These are phyloP conservation scores for Begonia peltatifolia DNA, from an alignment of 306 rosid genomes.

Conservation along the genomic window DNA sequence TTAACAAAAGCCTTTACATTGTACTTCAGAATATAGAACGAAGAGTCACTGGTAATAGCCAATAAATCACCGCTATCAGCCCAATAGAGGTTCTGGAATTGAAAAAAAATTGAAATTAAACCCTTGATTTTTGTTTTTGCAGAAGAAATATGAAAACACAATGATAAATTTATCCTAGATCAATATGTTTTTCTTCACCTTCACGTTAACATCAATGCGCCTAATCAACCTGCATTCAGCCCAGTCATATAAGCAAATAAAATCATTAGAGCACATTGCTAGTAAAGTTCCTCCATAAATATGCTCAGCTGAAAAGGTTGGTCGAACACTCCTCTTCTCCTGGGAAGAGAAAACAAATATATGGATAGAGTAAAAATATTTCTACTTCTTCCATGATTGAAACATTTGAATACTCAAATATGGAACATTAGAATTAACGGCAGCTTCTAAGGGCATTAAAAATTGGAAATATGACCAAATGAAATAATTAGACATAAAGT, in stretches of 20 bases:
- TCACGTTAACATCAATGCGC: conserved; percentile 89
- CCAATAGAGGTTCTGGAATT: conserved; percentile 83
- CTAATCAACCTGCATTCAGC: conserved; percentile 92
- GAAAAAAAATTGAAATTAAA: conserved; percentile 10
- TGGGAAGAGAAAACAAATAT: conserved; percentile 18
- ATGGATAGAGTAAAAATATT: too few species aligned
- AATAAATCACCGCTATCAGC: conserved; percentile 98
- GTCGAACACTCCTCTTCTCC: conserved; percentile 92
- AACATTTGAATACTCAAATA: neutral
- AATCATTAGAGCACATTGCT: conserved; percentile 99
- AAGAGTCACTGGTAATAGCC: conserved; percentile 76
- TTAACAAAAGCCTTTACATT: conserved; percentile 43
- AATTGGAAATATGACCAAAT: conserved; percentile 8
- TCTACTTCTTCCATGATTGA: too few species aligned
- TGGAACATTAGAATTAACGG: neutral
- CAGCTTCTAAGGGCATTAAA: neutral
- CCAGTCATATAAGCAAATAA: conserved; percentile 98
- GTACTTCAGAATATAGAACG: conserved; percentile 91
- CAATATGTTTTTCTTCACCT: conserved; percentile 34
- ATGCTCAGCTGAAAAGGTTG: conserved; percentile 88
- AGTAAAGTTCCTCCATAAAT: conserved; percentile 80
- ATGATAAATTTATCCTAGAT: neutral
- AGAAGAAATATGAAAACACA: neutral
- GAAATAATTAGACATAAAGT: too few species aligned
- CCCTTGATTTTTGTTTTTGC: conserved; percentile 6